Percentiles rank a stretch among this genome's conserved stretches.
phyloP scores from a whole-genome alignment of 176 grass and related monocot species.

The Triticum urartu region DNA sequence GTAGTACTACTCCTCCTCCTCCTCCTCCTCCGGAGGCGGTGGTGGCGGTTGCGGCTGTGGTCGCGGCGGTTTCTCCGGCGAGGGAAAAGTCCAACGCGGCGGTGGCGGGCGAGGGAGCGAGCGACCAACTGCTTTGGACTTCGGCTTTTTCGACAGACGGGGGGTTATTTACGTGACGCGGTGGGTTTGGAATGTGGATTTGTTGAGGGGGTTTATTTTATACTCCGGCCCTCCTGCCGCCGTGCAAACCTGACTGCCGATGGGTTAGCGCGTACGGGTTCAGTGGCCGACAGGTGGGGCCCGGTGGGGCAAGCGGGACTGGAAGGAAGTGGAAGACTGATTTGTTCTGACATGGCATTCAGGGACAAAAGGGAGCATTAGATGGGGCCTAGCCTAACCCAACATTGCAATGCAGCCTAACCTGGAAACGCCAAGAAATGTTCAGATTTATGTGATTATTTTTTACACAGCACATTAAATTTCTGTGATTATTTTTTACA shows the following conservation, averaged over 20 bases:
- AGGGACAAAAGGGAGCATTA: neutral
- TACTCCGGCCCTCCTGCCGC: neutral
- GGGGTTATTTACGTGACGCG: conserved; percentile 17
- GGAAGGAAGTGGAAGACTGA: neutral
- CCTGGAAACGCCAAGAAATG: neutral
- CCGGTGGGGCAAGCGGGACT: neutral
- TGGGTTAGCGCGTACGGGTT: neutral
- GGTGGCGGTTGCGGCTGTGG: neutral
- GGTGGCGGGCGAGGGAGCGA: conserved; percentile 23
- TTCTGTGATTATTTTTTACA: no score
- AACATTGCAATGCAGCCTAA: neutral
- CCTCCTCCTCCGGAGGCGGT: neutral
- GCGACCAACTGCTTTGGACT: conserved; percentile 35
- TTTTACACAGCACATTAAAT: no score
- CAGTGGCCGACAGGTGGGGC: conserved; percentile 17
- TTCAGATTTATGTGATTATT: no score
- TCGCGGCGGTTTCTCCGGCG: conserved; percentile 36
- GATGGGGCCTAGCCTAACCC: neutral
- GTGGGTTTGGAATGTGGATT: conserved; percentile 55
- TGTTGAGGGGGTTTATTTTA: neutral
- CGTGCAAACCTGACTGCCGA: conserved; percentile 19
- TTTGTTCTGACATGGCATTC: no score
- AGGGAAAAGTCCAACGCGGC: conserved; percentile 16
- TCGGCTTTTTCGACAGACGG: neutral
- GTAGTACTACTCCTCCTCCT: neutral